A percentile compares a stretch with the other conserved stretches of the same genome.
Evolutionary conservation across 2,329 filamentous ascomycete species (phyloP).

Genomic region (Monosporascus sp.): DNA sequence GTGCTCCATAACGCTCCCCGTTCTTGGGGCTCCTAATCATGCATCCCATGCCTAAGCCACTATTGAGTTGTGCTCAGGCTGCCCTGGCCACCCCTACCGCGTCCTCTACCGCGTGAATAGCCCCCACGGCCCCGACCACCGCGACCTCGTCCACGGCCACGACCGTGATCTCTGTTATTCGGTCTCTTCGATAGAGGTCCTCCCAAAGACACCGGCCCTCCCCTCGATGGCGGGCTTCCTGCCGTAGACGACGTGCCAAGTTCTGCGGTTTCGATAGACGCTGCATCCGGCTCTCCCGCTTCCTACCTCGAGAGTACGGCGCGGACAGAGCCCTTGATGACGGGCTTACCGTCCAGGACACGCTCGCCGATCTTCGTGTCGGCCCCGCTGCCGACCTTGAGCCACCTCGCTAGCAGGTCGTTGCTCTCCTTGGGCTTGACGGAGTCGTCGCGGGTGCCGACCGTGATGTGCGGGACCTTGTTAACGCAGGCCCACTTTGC

Average conservation of each 20-base stretch:
- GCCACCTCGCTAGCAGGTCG: conserved; percentile 70
- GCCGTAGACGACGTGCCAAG: not conserved
- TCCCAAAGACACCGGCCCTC: not conserved
- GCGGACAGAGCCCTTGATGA: conserved; percentile 41
- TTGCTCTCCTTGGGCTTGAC: conserved; percentile 97
- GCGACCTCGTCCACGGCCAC: not conserved
- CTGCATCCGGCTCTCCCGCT: not conserved
- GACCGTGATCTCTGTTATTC: not conserved
- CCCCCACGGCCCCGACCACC: not conserved
- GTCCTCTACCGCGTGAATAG: not conserved
- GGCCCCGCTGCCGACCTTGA: conserved; percentile 46
- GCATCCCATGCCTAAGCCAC: too few species aligned
- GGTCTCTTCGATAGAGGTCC: not conserved
- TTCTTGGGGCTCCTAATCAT: too few species aligned
- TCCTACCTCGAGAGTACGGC: conserved; percentile 44
- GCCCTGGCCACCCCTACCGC: not conserved
- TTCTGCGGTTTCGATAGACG: not conserved
- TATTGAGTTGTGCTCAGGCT: too few species aligned
- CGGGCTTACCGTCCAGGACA: conserved; percentile 43
- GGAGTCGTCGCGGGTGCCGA: conserved; percentile 68
- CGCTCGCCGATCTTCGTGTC: conserved; percentile 43
- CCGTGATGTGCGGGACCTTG: conserved; percentile 75
- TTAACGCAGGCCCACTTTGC: conserved; percentile 67
- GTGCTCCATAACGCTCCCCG: too few species aligned
- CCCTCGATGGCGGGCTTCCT: not conserved